A percentile compares a stretch with the other conserved stretches of the same genome.
Evolutionary conservation across 2,329 filamentous ascomycete genomes (phyloP).

Genomic region (Stylonectria norvegica): DNA sequence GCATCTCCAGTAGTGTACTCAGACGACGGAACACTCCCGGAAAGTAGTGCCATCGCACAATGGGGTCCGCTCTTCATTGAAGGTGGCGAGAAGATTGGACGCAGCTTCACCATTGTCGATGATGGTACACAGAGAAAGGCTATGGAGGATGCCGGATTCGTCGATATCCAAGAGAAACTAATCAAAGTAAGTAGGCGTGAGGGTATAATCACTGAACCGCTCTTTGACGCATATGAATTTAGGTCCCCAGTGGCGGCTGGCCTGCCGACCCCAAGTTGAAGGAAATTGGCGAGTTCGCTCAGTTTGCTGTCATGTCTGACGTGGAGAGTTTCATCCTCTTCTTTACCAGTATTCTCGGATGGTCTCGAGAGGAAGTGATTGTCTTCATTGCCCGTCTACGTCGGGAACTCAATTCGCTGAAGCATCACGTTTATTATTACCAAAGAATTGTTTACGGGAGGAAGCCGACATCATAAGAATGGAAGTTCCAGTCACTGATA

Average conservation of each 20-base stretch:
- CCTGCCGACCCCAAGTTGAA: not conserved
- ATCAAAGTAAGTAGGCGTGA: not conserved
- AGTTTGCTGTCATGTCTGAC: not conserved
- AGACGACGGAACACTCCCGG: not conserved
- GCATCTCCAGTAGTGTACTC: not conserved
- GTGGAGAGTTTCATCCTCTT: not conserved
- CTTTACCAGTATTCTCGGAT: not conserved
- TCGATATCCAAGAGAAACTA: not conserved
- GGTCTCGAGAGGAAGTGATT: not conserved
- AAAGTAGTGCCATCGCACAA: not conserved
- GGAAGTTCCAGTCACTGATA: too few species aligned
- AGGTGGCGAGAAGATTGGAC: conserved; percentile 1
- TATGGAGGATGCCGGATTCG: conserved; percentile 5
- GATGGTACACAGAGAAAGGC: not conserved
- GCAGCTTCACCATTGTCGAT: not conserved
- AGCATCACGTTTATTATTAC: not conserved
- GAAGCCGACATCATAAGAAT: too few species aligned
- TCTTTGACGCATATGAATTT: too few species aligned
- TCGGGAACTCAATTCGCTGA: not conserved
- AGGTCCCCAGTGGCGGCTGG: not conserved
- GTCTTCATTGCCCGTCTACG: not conserved
- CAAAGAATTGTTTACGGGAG: not conserved
- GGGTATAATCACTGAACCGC: too few species aligned
- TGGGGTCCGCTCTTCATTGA: conserved; percentile 1
- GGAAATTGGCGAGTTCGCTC: not conserved